Base-by-base conservation (phyloP, 345 rosid species). In the Eucalyptus pauciflora region DNA sequence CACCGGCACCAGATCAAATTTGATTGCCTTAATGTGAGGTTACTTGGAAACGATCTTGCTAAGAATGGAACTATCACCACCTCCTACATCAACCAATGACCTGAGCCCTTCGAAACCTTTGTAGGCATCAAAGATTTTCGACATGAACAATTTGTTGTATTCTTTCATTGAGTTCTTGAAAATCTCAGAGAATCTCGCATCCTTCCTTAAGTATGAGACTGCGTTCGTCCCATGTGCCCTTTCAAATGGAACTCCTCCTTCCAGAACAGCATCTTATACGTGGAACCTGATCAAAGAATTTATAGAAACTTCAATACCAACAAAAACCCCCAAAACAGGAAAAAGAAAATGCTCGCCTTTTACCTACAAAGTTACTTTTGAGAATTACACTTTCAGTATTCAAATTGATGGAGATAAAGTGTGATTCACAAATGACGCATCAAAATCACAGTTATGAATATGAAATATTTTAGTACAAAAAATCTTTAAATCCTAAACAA, bases 41-140 rank as follows among this genome's bases (percentile, higher is more conserved):
- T 92, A 88, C 62, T 89, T 93, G 86, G 95, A 92, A 54, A 94
- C 50, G 48, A 96, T 94, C 91, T 25, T 86, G 87, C 91, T 86
- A 43, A 94, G 94, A 87, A 93, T 27, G 50, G 92, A 94, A 15
- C 98, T 92, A 88, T 92, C 90, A 25, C 97, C 97, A 48, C 95
- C 94, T 31, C 95, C 95, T 17, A 93, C 94, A 90, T 96, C 97
- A 18, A 94, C 94, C 89, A 94, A 60, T 6, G 90, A 89, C 41
- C 67, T 90, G 29, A 95, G 56, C 87, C 93, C 94, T 60, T 92
- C 88, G 45, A 94, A 94, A 43, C 94, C 96, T 46, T 89, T 87
- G 92, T 93, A 94, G 2, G 58, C 91, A 58, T 91, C 93, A 33
- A 94, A 60, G 88, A 93, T 64, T 51, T 89, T 93, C 85, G 89